phyloP scores from a whole-genome alignment of 306 rosid species.

The Corylus heterophylla region DNA sequence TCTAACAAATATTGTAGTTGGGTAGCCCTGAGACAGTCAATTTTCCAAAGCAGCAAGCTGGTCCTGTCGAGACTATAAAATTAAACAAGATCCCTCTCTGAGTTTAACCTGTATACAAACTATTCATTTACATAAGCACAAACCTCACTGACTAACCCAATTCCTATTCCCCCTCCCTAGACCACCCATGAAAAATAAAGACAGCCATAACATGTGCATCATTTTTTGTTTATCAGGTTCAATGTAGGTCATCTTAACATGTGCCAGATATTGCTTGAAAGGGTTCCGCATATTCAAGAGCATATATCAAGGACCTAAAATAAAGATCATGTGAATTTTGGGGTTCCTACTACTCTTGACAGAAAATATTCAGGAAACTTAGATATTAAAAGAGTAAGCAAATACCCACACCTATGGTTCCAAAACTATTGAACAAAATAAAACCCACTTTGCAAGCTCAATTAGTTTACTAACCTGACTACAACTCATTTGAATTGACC shows the following conservation, averaged over 20 bases:
- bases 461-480: slow-evolving; percentile 27
- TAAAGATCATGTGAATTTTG: not conserved
- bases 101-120: not conserved
- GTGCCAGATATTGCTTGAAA: not conserved
- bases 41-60: not conserved
- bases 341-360: not conserved
- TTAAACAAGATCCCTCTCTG: not conserved
- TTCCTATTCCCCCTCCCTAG: not conserved
- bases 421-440: not conserved
- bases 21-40: not conserved
- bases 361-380: not conserved
- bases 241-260: not conserved
- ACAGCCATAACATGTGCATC: not conserved
- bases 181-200: not conserved
- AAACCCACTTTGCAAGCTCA: slow-evolving; percentile 13
- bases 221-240: not conserved
- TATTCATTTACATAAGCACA: not conserved
- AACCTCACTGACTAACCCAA: not conserved
- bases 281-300: not conserved
- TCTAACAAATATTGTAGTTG: not conserved
- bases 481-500: slow-evolving; percentile 30
- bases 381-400: not conserved
- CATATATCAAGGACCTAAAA: not conserved
- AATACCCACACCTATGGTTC: not conserved
- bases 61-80: not conserved